Conservation (phyloP, 1,139 yeast species). For the Geotrichum australiense region DNA sequence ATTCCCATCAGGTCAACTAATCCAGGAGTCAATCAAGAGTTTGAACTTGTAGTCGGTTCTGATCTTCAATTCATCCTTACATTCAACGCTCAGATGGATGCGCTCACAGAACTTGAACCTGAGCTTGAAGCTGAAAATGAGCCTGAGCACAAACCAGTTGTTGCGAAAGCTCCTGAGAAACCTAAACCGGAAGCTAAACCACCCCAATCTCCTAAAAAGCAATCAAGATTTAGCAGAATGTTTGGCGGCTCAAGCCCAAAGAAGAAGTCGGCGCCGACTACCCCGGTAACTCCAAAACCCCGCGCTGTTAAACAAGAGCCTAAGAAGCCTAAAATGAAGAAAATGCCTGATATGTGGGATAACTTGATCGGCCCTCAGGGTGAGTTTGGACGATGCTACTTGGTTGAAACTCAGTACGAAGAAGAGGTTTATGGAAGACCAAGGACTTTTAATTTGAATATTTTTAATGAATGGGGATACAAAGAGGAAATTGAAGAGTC, state of each 20-base stretch:
- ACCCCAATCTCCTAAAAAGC: constrained; percentile 15
- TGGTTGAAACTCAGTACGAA: constrained; percentile 60
- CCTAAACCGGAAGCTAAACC: neutral
- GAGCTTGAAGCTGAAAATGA: neutral
- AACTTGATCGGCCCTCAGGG: constrained; percentile 69
- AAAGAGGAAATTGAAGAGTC: constrained; percentile 19
- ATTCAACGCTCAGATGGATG: constrained; percentile 40
- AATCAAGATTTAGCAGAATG: constrained; percentile 13
- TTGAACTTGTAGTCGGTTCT: constrained; percentile 65
- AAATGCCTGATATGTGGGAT: constrained; percentile 29
- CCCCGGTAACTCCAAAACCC: neutral
- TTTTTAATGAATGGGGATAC: constrained; percentile 74
- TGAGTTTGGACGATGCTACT: constrained; percentile 74
- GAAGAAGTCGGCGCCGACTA: constrained; percentile 15
- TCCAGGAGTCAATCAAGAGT: constrained; percentile 63
- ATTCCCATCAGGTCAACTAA: constrained; percentile 39
- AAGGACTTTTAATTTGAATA: constrained; percentile 48
- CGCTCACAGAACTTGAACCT: constrained; percentile 10
- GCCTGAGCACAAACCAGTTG: neutral
- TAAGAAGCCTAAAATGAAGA: constrained; percentile 7
- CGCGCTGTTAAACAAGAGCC: neutral
- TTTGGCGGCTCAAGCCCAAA: constrained; percentile 20
- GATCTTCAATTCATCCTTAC: constrained; percentile 62
- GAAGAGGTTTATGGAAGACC: constrained; percentile 50
- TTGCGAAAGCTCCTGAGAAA: constrained; percentile 1